Evolutionary conservation across 2,329 filamentous ascomycete species (phyloP), one percentile per base, ranked within the genome.

Genomic region (Colletotrichum abscissum): DNA sequence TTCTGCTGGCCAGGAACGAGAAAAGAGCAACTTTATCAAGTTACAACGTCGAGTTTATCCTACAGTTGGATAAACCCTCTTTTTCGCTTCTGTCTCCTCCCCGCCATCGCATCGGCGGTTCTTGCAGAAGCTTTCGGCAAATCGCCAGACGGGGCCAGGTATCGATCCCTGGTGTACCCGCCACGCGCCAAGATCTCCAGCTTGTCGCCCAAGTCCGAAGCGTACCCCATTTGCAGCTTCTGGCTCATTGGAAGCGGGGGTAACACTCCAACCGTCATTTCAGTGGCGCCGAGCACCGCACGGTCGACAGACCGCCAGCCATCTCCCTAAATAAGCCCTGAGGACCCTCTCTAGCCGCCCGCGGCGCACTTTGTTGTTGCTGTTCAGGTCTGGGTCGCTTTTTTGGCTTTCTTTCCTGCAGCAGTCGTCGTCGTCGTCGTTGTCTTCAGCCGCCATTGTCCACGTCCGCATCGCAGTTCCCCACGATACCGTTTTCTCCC

Each of bases 271-370:
- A 71, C 67, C 71, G 73, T 70, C 63, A 72, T 74, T 74, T 68
- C 72, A 74, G 72, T 74, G 72, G 72, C 72, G 69, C 72, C 68
- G 68, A 67, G 68, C 72, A 57, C 68, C 66, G 74, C 74, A 75
- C 72, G 66, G 68, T 62, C 74, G 69, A 49, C 65, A 59, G 42
- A 55, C 68, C 72, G 68, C 52, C 69, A 57, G 64, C 54, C 71
- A 74, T 64, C 66, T 54, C 68, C 62, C 71, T 72, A 73, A 74
- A 75, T 75, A 75, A 75, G 74, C 69, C 72, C 72, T 75, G 74
- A 66, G 58, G 72, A 66, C 74, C 74, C 74, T 75, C 70, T 38
- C 65, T 73, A 66, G 63, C 69, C 72, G 73, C 73, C 69, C 65
- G 65, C 57, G 33, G 52, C 63, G 38, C 57, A 63, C 38, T 46